Percentiles rank a stretch among this genome's conserved stretches.
Evolutionary conservation across 1,284 basidiomycete genomes (phyloP).

Genomic region (Sanghuangporus baumii): DNA sequence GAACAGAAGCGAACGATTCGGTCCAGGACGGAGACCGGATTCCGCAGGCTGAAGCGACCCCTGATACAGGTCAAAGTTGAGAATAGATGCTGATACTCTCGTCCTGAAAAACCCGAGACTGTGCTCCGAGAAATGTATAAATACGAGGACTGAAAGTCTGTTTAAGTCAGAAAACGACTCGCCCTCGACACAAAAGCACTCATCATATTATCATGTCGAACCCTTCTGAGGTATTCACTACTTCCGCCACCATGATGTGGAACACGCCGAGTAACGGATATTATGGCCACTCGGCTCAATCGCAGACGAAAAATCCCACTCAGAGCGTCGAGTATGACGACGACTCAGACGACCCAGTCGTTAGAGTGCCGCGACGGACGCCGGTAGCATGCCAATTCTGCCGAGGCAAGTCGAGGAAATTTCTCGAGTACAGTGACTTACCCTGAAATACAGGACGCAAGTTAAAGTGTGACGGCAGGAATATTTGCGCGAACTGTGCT

Average conservation of each 20-base stretch:
- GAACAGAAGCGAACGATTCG: background rate
- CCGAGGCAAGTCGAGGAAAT: conserved; percentile 10
- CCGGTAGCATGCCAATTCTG: conserved; percentile 20
- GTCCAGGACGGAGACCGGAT: background rate
- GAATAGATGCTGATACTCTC: background rate
- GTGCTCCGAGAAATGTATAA: background rate
- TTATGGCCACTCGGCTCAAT: background rate
- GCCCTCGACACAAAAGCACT: background rate
- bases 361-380: conserved; percentile 17
- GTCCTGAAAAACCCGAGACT: background rate
- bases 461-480: conserved; percentile 19
- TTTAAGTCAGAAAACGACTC: background rate
- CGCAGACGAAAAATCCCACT: background rate
- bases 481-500: conserved; percentile 18
- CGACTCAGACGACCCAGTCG: conserved; percentile 8
- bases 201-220: background rate
- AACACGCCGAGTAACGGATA: background rate
- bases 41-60: background rate
- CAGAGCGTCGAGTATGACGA: conserved; percentile 4
- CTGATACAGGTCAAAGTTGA: background rate
- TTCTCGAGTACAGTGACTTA: background rate
- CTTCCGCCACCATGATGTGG: background rate
- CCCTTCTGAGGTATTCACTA: conserved; percentile 1
- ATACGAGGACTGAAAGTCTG: background rate
- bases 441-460: conserved; percentile 13